These are phyloP conservation scores for Exophiala alcalophila DNA, from an alignment of 2,329 filamentous ascomycete species.

Conservation along the genomic window DNA sequence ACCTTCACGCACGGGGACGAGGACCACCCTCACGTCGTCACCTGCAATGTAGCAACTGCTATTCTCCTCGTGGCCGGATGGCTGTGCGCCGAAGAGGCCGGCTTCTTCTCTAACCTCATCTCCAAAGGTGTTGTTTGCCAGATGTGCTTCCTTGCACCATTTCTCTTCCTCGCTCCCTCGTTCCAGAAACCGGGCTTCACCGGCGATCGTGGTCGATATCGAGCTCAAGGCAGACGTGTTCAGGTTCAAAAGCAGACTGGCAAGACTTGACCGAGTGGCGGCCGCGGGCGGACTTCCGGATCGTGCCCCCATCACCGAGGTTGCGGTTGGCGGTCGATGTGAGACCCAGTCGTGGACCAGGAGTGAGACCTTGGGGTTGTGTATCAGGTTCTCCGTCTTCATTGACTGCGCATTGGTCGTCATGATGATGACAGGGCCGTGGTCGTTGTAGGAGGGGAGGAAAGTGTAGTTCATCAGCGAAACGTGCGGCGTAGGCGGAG, in stretches of 20 bases:
- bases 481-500: slow-evolving; percentile 77
- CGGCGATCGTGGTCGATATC: slow-evolving; percentile 92
- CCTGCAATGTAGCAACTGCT: slow-evolving; percentile 68
- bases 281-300: slow-evolving; percentile 62
- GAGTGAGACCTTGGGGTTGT: slow-evolving; percentile 83
- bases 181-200: slow-evolving; percentile 71
- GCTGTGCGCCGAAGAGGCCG: slow-evolving; percentile 41
- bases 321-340: slow-evolving; percentile 73
- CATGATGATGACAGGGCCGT: slow-evolving; percentile 84
- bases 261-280: slow-evolving; percentile 67
- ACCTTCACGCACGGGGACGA: slow-evolving; percentile 79
- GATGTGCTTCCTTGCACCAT: slow-evolving; percentile 78
- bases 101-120: slow-evolving; percentile 49
- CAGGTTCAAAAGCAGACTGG: slow-evolving; percentile 79
- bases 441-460: slow-evolving; percentile 54
- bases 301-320: slow-evolving; percentile 51
- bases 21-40: slow-evolving; percentile 80
- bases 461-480: slow-evolving; percentile 99
- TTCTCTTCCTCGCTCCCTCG: slow-evolving; percentile 74
- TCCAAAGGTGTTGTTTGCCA: slow-evolving; percentile 89
- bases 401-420: slow-evolving; percentile 74
- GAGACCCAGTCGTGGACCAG: slow-evolving; percentile 99
- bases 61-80: slow-evolving; percentile 35
- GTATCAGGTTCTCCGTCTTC: slow-evolving; percentile 71
- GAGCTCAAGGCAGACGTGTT: slow-evolving; percentile 84